phyloP scores from a whole-genome alignment of 2,329 filamentous ascomycete genomes.

The Phoma herbarum region DNA sequence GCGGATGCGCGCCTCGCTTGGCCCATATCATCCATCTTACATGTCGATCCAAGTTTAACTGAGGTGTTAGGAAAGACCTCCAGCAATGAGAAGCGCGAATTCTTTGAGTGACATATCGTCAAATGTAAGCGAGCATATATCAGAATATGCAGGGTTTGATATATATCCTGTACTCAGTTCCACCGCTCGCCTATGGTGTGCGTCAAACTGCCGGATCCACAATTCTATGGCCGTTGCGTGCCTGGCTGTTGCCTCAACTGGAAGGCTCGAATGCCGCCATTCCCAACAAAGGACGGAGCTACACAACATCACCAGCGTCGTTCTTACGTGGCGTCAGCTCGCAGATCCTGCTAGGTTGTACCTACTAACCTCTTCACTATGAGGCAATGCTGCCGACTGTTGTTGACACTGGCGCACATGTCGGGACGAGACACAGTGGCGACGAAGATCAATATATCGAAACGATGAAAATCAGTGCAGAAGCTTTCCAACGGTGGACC shows the following conservation, averaged over 20 bases:
- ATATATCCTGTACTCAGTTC: not conserved
- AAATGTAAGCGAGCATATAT: not conserved
- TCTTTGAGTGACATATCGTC: not conserved
- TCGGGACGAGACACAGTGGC: conserved; percentile 1
- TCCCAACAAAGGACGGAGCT: not conserved
- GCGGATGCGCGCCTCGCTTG: not conserved
- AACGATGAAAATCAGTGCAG: conserved; percentile 19
- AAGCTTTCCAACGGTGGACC: conserved; percentile 8
- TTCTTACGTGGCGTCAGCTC: not conserved
- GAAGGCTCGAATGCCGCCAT: not conserved
- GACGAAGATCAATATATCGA: conserved; percentile 22
- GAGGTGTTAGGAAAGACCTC: not conserved
- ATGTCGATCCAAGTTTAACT: not conserved
- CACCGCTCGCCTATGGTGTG: not conserved
- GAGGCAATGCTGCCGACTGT: not conserved
- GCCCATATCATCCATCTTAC: not conserved
- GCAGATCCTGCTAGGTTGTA: not conserved
- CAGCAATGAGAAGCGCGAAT: not conserved
- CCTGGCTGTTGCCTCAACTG: not conserved
- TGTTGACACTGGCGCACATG: not conserved
- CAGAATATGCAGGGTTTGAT: conserved; percentile 1
- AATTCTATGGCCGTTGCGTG: not conserved
- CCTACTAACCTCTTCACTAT: not conserved
- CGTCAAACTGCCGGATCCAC: not conserved
- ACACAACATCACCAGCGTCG: not conserved